A percentile compares a stretch with the other conserved stretches of the same genome.
phyloP scores from a whole-genome alignment of 2,329 filamentous ascomycete species.

The Fusarium lyarnte region DNA sequence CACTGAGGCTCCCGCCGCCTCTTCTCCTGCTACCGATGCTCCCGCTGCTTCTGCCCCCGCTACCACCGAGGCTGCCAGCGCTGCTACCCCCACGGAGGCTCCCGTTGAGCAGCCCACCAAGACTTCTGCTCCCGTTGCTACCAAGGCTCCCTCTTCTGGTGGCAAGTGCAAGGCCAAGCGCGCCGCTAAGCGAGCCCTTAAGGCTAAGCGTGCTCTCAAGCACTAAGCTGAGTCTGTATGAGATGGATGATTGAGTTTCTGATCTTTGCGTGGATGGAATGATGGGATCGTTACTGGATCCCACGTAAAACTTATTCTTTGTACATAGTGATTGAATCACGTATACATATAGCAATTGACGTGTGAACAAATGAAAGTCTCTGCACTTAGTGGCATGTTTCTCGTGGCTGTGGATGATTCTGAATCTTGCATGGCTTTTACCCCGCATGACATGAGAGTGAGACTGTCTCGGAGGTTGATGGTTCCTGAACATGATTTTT shows the following conservation, averaged over 20 bases:
- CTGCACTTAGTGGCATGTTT: neutral
- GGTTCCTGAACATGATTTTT: rapidly evolving
- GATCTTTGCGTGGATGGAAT: conserved; percentile 20
- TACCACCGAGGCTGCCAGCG: conserved; percentile 15
- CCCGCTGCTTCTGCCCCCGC: conserved; percentile 28
- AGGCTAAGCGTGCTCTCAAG: conserved; percentile 16
- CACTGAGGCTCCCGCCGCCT: neutral
- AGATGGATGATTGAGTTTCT: conserved; percentile 1
- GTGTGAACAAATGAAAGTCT: neutral
- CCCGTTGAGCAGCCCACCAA: conserved; percentile 11
- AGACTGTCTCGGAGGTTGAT: neutral
- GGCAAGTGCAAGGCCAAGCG: conserved; percentile 25
- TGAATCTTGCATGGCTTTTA: neutral
- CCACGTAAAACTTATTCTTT: conserved; percentile 36
- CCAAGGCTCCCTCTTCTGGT: conserved; percentile 23
- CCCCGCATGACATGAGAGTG: neutral
- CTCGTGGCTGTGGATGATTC: neutral
- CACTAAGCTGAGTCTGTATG: neutral
- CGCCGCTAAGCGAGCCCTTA: conserved; percentile 13
- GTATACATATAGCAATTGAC: neutral
- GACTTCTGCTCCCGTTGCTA: conserved; percentile 17
- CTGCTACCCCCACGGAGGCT: neutral
- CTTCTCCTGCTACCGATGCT: neutral
- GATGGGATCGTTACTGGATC: conserved; percentile 19
- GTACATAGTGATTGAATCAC: conserved; percentile 39